Percentiles rank a stretch among this genome's conserved stretches.
Evolutionary conservation across 2,329 filamentous ascomycete genomes (phyloP).

Genomic region (Tolypocladium amazonense): DNA sequence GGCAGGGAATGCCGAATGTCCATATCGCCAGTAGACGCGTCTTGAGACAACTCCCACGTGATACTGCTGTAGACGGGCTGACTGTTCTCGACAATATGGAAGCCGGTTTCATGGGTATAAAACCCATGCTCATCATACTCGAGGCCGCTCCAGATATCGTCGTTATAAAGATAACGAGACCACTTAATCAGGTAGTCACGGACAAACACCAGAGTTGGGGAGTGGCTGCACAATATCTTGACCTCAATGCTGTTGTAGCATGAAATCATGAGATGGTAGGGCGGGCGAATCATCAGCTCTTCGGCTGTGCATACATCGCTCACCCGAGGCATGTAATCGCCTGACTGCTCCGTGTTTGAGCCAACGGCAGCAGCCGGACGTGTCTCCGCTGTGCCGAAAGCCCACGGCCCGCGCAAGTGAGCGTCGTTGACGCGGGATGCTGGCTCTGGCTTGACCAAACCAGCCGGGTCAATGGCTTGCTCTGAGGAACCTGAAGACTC

Average conservation of each 20-base stretch:
- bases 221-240: background rate
- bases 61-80: background rate
- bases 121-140: background rate
- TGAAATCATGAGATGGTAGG: background rate
- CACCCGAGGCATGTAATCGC: background rate
- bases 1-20: background rate
- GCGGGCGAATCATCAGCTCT: background rate
- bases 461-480: background rate
- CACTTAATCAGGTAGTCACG: background rate
- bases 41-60: background rate
- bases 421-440: background rate
- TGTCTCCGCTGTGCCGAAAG: background rate
- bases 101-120: background rate
- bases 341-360: background rate
- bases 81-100: background rate
- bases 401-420: background rate
- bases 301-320: background rate
- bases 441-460: background rate
- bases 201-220: background rate
- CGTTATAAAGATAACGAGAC: background rate
- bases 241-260: background rate
- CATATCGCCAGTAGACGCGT: background rate
- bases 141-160: background rate
- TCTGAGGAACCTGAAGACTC: background rate
- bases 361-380: background rate